phyloP scores from a whole-genome alignment of 768 basidiomycete species.

The Boletus coccyginus region DNA sequence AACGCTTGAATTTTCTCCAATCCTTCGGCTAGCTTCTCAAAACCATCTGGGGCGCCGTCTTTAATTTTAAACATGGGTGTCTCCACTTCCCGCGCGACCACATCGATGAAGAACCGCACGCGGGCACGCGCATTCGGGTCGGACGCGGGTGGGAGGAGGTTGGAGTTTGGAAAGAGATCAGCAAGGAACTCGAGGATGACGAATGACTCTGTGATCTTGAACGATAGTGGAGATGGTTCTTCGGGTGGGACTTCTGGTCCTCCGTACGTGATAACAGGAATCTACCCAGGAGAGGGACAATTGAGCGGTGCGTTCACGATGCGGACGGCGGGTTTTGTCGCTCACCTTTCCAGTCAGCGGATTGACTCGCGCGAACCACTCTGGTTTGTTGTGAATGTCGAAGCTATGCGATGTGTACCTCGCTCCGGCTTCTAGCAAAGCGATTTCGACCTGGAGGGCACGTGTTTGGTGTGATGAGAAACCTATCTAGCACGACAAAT shows the following conservation, averaged over 20 bases:
- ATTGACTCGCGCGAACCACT: conserved; percentile 65
- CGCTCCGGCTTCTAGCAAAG: conserved; percentile 52
- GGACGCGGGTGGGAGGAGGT: conserved; percentile 42
- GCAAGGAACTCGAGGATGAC: conserved; percentile 65
- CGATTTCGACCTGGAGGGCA: conserved; percentile 50
- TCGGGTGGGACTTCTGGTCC: conserved; percentile 52
- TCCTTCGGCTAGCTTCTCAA: background rate
- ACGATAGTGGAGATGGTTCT: conserved; percentile 53
- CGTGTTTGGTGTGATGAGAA: background rate
- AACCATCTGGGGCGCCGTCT: conserved; percentile 3
- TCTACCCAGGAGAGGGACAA: conserved; percentile 27
- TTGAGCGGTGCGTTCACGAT: background rate
- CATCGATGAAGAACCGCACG: conserved; percentile 61
- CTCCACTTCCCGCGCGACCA: conserved; percentile 42
- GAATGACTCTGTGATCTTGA: conserved; percentile 61
- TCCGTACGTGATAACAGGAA: conserved; percentile 59
- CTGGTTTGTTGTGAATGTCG: conserved; percentile 60
- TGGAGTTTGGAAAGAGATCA: conserved; percentile 48
- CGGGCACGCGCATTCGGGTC: conserved; percentile 55
- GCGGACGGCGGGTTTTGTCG: background rate
- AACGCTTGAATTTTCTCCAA: conserved; percentile 5
- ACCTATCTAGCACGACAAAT: background rate
- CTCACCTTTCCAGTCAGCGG: conserved; percentile 56
- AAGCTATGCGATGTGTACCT: conserved; percentile 51
- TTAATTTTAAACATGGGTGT: conserved; percentile 35